Evolutionary conservation across 2,329 filamentous ascomycete species (phyloP), one percentile per base, ranked within the genome.

Genomic region (Lachnellula arida): DNA sequence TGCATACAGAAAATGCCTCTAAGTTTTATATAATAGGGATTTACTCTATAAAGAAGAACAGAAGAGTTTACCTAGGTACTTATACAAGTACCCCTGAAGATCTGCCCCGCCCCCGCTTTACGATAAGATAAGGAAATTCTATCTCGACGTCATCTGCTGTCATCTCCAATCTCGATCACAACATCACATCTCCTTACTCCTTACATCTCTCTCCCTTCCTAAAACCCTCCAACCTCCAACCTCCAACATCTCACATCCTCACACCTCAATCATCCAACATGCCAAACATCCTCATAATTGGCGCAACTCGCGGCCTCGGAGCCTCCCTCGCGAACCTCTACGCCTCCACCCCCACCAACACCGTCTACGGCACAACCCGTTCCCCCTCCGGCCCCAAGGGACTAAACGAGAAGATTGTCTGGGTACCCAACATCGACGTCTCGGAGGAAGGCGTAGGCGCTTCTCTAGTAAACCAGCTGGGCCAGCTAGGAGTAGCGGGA

Each of bases 271-370:
- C 15, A 42, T 5, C 39, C 15, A 42, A 17, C 15, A 56, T 57
- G 55, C 39, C 50, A 2, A 53, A 57, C 37, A 73, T 86, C 35
- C 77, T 89, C 2, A 76, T 90, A 28, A 75, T 90, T 28, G 86
- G 86, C 48, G 86, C 84, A 3, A 89, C 85, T 1, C 78, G 86
- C 43, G 87, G 87, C 52, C 77, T 89, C 3, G 87, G 87, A 3
- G 81, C 80, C 49, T 80, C 81, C 17, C 75, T 89, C 28, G 76
- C 76, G 32, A 80, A 81, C 60, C 71, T 77, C 48, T 89, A 89
- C 65, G 76, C 79, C 22, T 70, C 74, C 2, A 66, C 76, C 15
- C 64, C 69, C 11, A 68, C 71, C 32, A 78, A 76, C 46, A 73
- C 71, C 6, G 82, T 89, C 34, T 82, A 81, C 61, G 85, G 78